These are phyloP conservation scores for Gracilaria domingensis DNA, from an alignment of 23 red algal genomes.

Conservation along the genomic window DNA sequence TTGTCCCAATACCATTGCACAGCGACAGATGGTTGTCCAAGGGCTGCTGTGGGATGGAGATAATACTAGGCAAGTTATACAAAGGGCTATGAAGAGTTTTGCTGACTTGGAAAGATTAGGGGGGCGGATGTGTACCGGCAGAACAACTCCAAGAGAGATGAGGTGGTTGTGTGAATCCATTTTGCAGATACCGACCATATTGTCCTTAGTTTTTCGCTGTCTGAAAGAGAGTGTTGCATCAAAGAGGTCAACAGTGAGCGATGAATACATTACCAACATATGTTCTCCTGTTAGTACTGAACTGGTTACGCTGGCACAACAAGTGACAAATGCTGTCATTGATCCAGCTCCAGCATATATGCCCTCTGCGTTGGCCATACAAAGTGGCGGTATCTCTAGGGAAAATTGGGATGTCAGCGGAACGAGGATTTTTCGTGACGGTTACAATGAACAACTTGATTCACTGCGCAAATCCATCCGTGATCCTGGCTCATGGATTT, in stretches of 20 bases:
- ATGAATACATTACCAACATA: conserved; percentile 15
- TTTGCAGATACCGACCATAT: conserved; percentile 62
- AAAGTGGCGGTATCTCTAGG: conserved; percentile 22
- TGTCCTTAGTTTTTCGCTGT: conserved; percentile 13
- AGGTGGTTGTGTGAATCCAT: conserved; percentile 79
- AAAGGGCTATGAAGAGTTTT: conserved; percentile 49
- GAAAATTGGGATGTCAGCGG: conserved; percentile 44
- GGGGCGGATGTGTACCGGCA: conserved; percentile 67
- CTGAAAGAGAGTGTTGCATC: not conserved
- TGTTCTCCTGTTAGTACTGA: conserved; percentile 29
- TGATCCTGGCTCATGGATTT: conserved; percentile 68
- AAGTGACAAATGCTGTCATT: conserved; percentile 18
- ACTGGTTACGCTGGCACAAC: conserved; percentile 26
- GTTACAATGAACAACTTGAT: conserved; percentile 77
- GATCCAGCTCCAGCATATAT: conserved; percentile 68
- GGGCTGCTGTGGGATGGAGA: conserved; percentile 35
- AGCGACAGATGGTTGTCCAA: conserved; percentile 71
- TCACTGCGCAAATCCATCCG: conserved; percentile 50
- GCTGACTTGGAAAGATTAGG: conserved; percentile 86
- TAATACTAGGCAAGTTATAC: conserved; percentile 34
- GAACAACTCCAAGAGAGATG: conserved; percentile 80
- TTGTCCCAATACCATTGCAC: conserved; percentile 32
- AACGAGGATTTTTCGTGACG: conserved; percentile 67
- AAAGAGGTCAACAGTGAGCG: not conserved
- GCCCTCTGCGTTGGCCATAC: conserved; percentile 42